Evolutionary conservation across 1,284 basidiomycete genomes (phyloP).

Genomic region (Trametes pubescens): DNA sequence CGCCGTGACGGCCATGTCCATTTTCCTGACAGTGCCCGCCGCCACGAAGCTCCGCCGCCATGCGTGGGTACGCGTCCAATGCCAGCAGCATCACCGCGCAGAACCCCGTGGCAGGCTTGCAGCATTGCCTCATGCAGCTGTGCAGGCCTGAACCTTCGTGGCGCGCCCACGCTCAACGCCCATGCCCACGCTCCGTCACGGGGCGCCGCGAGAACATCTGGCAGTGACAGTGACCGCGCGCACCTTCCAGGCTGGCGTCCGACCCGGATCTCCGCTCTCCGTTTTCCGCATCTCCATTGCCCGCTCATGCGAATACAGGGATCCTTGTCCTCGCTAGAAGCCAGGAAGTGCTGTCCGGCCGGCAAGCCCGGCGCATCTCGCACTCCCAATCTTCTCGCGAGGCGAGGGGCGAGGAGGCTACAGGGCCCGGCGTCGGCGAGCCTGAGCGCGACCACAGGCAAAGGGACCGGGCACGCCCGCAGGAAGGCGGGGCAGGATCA

Average conservation of each 20-base stretch:
- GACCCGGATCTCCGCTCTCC: neutral
- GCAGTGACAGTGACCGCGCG: neutral
- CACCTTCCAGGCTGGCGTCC: neutral
- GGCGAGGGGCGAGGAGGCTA: neutral
- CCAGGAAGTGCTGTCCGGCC: neutral
- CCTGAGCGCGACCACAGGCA: neutral
- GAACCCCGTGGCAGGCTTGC: neutral
- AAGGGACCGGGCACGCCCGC: neutral
- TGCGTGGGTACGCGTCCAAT: neutral
- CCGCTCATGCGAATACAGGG: neutral
- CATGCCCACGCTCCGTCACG: conserved; percentile 2
- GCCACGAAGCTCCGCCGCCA: neutral
- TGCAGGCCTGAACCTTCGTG: neutral
- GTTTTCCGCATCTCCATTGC: neutral
- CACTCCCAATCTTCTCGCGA: neutral
- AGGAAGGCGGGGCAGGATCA: neutral
- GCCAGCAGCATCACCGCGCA: neutral
- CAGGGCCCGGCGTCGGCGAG: neutral
- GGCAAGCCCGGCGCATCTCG: neutral
- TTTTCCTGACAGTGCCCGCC: neutral
- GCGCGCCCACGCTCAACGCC: neutral
- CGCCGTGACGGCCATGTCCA: too few species aligned
- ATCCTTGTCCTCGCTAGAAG: neutral
- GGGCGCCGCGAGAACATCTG: neutral
- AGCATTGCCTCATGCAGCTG: neutral